Base-by-base conservation (phyloP, 768 basidiomycete species). In the Termitomyces sp. region DNA sequence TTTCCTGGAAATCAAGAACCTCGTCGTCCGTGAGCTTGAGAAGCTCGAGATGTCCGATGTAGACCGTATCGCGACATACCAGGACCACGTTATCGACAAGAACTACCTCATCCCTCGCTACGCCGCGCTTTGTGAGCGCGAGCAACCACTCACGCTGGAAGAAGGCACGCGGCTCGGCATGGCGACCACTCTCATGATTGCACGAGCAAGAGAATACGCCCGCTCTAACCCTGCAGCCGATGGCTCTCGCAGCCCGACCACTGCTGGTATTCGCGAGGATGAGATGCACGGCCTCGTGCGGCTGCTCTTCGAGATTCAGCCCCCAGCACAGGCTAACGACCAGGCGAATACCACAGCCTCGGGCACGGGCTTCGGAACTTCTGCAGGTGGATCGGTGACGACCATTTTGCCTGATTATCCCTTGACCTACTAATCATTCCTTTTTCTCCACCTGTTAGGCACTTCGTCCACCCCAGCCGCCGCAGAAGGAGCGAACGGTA, bases 21-120 rank as follows among this genome's bases (percentile, higher is more conserved):
- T 89, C 1, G 83, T 81, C 1, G 76, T 85, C 1, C 80, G 82
- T 0, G 81, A 89, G 49, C 72, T 89, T 0, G 81, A 83, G 46
- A 74, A 75, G 63, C 69, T 80, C 7, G 58, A 68, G 0, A 73
- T 86, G 12, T 65, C 74, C 0, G 77, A 81, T 1, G 71, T 87
- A 2, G 75, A 77, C 26, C 80, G 80, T 53, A 80, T 90, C 42
- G 71, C 74, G 0, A 70, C 83, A 0, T 89, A 89, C 59, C 80
- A 82, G 54, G 64, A 73, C 13, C 79, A 81, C 66, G 65, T 75
- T 0, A 73, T 88, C 49, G 75, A 83, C 61, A 66, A 68, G 4
- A 67, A 73, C 3, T 71, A 82, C 32, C 72, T 89, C 4, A 68
- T 83, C 12, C 80, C 82, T 0, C 77, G 85, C 0, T 90, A 87